Conservation (phyloP, 2,329 filamentous ascomycete genomes). For the Metarhizium album region DNA sequence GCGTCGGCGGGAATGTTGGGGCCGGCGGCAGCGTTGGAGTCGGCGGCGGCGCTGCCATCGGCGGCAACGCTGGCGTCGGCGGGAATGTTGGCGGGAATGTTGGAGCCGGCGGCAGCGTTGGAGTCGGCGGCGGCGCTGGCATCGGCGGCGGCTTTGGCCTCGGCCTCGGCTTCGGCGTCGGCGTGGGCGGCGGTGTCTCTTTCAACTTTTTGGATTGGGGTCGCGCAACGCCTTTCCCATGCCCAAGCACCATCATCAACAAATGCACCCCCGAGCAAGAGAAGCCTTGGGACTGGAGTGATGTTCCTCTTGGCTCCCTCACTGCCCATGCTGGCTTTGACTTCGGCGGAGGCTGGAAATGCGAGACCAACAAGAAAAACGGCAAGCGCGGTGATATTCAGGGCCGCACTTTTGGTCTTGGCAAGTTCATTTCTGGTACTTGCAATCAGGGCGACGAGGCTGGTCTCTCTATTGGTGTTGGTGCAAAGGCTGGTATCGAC, state of each 20-base stretch:
- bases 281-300: conserved; percentile 60
- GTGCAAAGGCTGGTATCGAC: conserved; percentile 25
- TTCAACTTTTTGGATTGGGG: conserved; percentile 9
- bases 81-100: too few species aligned
- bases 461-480: conserved; percentile 49
- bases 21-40: too few species aligned
- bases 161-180: too few species aligned
- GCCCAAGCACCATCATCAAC: conserved; percentile 65
- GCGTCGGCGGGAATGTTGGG: too few species aligned
- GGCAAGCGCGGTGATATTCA: conserved; percentile 46
- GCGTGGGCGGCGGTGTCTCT: not conserved
- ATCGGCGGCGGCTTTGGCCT: too few species aligned
- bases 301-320: conserved; percentile 51
- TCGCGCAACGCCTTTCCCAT: conserved; percentile 43
- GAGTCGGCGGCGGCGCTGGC: too few species aligned
- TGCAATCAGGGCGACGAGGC: conserved; percentile 33
- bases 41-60: too few species aligned
- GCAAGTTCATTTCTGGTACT: conserved; percentile 51
- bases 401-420: conserved; percentile 33
- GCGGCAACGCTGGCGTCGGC: too few species aligned
- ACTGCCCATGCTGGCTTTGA: conserved; percentile 58
- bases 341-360: conserved; percentile 62
- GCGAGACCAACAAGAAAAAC: conserved; percentile 46
- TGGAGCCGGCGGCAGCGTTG: too few species aligned
- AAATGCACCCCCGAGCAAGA: conserved; percentile 62